Percentiles rank a stretch among this genome's conserved stretches.
These are phyloP conservation scores for Aspergillus awamori DNA, from an alignment of 2,329 filamentous ascomycete genomes.

Conservation along the genomic window DNA sequence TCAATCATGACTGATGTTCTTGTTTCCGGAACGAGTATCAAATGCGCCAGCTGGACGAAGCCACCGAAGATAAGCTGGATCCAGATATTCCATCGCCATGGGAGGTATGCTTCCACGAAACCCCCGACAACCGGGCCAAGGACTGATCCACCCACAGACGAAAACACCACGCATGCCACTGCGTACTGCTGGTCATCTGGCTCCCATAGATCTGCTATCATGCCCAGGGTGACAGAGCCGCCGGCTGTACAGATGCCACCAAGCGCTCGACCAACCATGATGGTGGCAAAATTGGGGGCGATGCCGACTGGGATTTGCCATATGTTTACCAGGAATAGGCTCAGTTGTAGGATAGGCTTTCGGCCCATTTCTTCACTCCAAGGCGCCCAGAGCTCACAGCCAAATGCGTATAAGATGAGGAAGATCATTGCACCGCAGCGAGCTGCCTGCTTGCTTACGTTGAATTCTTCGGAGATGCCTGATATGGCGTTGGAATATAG, in stretches of 20 bases:
- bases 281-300: constrained; percentile 70
- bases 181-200: constrained; percentile 74
- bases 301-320: constrained; percentile 73
- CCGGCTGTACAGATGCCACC: constrained; percentile 72
- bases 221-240: constrained; percentile 72
- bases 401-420: constrained; percentile 78
- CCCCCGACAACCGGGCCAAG: constrained; percentile 76
- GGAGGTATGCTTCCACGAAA: constrained; percentile 67
- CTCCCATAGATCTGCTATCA: constrained; percentile 76
- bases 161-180: constrained; percentile 76
- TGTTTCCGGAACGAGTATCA: constrained; percentile 75
- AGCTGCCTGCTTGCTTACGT: constrained; percentile 68
- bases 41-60: constrained; percentile 67
- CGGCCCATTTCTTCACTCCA: constrained; percentile 84
- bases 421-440: constrained; percentile 77
- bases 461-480: constrained; percentile 68
- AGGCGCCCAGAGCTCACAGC: constrained; percentile 84
- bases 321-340: constrained; percentile 74
- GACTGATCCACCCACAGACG: constrained; percentile 75
- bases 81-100: constrained; percentile 81
- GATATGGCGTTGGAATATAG: constrained; percentile 70
- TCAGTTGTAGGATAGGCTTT: constrained; percentile 72
- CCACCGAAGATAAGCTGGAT: constrained; percentile 79
- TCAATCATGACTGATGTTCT: constrained; percentile 66
- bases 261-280: constrained; percentile 70